phyloP scores from a whole-genome alignment of 1,139 yeast genomes.

The Lodderomyces elongisporus region DNA sequence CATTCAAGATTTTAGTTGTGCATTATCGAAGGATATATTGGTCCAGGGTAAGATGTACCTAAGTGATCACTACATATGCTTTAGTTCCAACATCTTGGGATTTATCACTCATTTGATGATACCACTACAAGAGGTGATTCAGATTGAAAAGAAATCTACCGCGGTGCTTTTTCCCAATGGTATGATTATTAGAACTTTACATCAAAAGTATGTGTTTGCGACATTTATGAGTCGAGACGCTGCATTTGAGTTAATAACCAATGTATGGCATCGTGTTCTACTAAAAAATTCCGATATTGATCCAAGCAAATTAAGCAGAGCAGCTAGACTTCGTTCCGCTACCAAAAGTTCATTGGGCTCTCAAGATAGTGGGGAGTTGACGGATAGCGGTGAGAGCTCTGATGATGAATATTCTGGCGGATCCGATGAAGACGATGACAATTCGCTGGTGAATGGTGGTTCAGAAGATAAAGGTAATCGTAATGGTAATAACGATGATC shows the following conservation, averaged over 20 bases:
- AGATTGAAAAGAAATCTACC: conserved; percentile 66
- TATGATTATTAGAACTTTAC: conserved; percentile 63
- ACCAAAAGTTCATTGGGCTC: conserved; percentile 9
- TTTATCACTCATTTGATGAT: conserved; percentile 66
- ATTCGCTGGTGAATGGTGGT: background rate
- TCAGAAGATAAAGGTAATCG: conserved; percentile 8
- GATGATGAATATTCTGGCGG: conserved; percentile 7
- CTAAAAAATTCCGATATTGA: conserved; percentile 23
- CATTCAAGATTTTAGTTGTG: conserved; percentile 67
- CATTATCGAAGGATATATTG: conserved; percentile 63
- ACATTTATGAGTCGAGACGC: conserved; percentile 66
- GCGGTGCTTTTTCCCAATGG: conserved; percentile 76
- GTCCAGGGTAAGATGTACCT: conserved; percentile 69
- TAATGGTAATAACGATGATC: conserved; percentile 8
- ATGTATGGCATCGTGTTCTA: conserved; percentile 53
- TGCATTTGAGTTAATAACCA: conserved; percentile 55
- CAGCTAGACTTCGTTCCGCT: conserved; percentile 9
- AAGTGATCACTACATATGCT: conserved; percentile 55
- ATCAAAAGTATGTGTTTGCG: conserved; percentile 68
- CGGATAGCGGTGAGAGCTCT: conserved; percentile 9
- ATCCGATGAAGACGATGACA: conserved; percentile 10
- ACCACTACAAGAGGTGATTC: conserved; percentile 65
- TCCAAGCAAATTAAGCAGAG: conserved; percentile 14
- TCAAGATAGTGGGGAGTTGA: conserved; percentile 5
- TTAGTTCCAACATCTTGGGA: conserved; percentile 70